Evolutionary conservation across 306 rosid species (phyloP).

Genomic region (Vicia villosa): DNA sequence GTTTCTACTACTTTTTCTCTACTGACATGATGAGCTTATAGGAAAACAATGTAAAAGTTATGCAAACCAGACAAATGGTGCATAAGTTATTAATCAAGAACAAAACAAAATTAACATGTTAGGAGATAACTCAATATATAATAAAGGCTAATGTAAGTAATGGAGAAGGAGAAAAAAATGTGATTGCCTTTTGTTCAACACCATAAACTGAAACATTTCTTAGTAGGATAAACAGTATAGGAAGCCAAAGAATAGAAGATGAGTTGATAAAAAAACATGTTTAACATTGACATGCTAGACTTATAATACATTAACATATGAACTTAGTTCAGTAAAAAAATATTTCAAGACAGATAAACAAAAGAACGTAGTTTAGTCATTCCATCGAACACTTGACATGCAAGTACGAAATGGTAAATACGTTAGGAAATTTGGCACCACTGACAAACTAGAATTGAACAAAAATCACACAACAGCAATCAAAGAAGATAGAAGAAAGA

Average conservation of each 20-base stretch:
- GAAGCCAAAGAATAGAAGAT: slow-evolving; percentile 36
- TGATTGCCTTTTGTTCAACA: slow-evolving; percentile 44
- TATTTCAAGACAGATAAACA: too few relatives aligned
- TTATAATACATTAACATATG: slow-evolving; percentile 19
- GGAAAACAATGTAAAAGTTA: slow-evolving; percentile 69
- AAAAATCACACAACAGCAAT: too few relatives aligned
- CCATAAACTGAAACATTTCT: slow-evolving; percentile 40
- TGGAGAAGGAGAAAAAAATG: slow-evolving; percentile 18
- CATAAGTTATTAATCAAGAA: slow-evolving; percentile 7
- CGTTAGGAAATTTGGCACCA: too few relatives aligned
- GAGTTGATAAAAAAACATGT: slow-evolving; percentile 2
- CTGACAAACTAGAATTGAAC: too few relatives aligned
- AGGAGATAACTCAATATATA: neutral
- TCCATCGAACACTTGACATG: too few relatives aligned
- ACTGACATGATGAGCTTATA: slow-evolving; percentile 44
- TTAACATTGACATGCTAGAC: slow-evolving; percentile 16
- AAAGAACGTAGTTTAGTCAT: too few relatives aligned
- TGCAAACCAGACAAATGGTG: slow-evolving; percentile 37
- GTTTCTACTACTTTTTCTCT: slow-evolving; percentile 38
- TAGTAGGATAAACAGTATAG: slow-evolving; percentile 39
- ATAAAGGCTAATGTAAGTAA: neutral
- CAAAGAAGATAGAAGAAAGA: too few relatives aligned
- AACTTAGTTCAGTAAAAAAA: too few relatives aligned
- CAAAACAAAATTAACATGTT: neutral
- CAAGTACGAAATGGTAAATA: too few relatives aligned